These are phyloP conservation scores for Suillus decipiens DNA, from an alignment of 768 basidiomycete species.

Conservation along the genomic window DNA sequence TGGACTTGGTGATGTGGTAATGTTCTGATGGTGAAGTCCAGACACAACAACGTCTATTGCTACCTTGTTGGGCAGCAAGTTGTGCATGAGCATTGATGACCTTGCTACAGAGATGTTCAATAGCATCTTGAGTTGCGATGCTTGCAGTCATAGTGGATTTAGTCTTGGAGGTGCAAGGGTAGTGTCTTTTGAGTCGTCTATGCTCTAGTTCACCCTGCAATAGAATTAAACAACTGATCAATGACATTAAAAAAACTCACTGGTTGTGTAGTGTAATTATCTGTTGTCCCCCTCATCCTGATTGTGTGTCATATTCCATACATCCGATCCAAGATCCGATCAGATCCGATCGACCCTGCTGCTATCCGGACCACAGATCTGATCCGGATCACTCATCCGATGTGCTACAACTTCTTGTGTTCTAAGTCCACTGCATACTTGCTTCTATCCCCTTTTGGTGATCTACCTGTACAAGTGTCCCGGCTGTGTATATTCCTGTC, in stretches of 20 bases:
- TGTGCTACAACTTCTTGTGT: too few species aligned
- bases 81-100: conserved; percentile 11
- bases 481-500: too few species aligned
- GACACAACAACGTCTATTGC: not conserved
- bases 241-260: conserved; percentile 13
- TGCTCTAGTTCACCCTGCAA: conserved; percentile 41
- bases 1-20: conserved; percentile 23
- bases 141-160: conserved; percentile 19
- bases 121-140: conserved; percentile 27
- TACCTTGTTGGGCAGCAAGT: not conserved
- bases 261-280: conserved; percentile 35
- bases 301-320: too few species aligned
- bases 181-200: conserved; percentile 36
- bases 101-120: conserved; percentile 20
- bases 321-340: too few species aligned
- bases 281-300: conserved; percentile 33
- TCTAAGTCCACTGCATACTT: too few species aligned
- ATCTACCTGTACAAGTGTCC: too few species aligned
- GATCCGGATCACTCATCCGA: too few species aligned
- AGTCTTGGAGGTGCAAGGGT: conserved; percentile 37
- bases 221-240: not conserved
- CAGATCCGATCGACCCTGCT: too few species aligned
- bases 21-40: conserved; percentile 13
- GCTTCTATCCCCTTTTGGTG: too few species aligned
- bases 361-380: too few species aligned